phyloP scores from a whole-genome alignment of 225 moss, liverwort and hornwort species.

The Physcomitrium patens region DNA sequence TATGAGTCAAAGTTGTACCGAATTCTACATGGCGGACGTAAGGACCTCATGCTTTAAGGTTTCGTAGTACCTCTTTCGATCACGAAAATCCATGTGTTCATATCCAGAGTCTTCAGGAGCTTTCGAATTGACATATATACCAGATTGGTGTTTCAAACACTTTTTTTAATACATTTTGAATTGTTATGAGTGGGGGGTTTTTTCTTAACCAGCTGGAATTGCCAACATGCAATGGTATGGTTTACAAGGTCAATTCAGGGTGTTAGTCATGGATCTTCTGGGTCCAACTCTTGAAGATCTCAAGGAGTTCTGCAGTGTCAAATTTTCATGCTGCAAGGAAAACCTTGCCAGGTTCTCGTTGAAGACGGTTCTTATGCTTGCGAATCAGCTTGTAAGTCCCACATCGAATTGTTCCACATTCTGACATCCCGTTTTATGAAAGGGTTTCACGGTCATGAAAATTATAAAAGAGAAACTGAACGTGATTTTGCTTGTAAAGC shows the following conservation, averaged over 20 bases:
- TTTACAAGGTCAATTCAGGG: conserved; percentile 72
- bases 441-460: not conserved
- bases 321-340: conserved; percentile 41
- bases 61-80: not conserved
- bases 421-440: not conserved
- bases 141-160: not conserved
- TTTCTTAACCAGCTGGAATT: conserved; percentile 74
- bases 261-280: conserved; percentile 81
- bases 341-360: conserved; percentile 53
- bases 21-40: conserved; percentile 79
- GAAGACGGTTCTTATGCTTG: conserved; percentile 92
- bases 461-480: not conserved
- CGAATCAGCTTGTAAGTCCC: conserved; percentile 70
- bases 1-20: conserved; percentile 83
- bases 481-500: not conserved
- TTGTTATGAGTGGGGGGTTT: not conserved
- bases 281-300: conserved; percentile 83
- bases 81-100: not conserved
- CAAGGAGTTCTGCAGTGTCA: conserved; percentile 79
- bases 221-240: conserved; percentile 80
- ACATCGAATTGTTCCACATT: not conserved
- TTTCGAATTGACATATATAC: not conserved
- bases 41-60: conserved; percentile 23
- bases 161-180: not conserved
- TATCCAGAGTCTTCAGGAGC: not conserved